Evolutionary conservation across 768 basidiomycete species (phyloP).

Genomic region (Cantharellus anzutake): DNA sequence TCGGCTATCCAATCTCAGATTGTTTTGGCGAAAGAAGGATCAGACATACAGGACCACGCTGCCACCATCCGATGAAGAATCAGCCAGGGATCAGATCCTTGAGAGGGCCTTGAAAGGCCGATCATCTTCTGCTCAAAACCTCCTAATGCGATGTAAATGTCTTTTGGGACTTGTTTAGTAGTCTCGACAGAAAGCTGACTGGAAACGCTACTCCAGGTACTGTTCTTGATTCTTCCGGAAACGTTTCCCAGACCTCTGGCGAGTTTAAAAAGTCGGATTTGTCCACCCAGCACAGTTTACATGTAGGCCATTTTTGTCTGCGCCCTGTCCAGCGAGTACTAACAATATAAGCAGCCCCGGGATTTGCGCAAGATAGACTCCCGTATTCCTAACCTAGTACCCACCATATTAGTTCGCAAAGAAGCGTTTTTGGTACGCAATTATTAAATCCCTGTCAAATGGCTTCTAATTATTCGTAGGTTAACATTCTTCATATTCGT

Average conservation of each 20-base stretch:
- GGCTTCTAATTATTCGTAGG: conserved; percentile 22
- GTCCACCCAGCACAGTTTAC: conserved; percentile 69
- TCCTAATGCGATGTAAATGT: conserved; percentile 75
- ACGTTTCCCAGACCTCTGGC: conserved; percentile 72
- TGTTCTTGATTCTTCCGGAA: conserved; percentile 63
- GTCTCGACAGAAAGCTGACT: conserved; percentile 63
- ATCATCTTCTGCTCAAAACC: conserved; percentile 30
- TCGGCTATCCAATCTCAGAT: neutral
- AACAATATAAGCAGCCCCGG: conserved; percentile 40
- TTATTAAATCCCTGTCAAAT: neutral
- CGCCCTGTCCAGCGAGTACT: neutral
- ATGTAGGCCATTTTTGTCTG: conserved; percentile 34
- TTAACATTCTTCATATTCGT: conserved; percentile 88
- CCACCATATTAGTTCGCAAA: conserved; percentile 77
- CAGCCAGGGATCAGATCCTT: conserved; percentile 49
- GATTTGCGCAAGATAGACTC: conserved; percentile 96
- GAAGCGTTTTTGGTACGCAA: conserved; percentile 62
- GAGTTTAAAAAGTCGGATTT: conserved; percentile 84
- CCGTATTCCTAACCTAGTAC: conserved; percentile 80
- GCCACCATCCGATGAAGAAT: conserved; percentile 28
- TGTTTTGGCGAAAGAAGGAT: neutral
- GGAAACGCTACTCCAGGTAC: conserved; percentile 44
- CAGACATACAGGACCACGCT: neutral
- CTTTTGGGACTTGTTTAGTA: conserved; percentile 68
- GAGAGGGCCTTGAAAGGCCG: conserved; percentile 77